Conservation (phyloP, 768 basidiomycete genomes). For the Tulasnella calospora region DNA sequence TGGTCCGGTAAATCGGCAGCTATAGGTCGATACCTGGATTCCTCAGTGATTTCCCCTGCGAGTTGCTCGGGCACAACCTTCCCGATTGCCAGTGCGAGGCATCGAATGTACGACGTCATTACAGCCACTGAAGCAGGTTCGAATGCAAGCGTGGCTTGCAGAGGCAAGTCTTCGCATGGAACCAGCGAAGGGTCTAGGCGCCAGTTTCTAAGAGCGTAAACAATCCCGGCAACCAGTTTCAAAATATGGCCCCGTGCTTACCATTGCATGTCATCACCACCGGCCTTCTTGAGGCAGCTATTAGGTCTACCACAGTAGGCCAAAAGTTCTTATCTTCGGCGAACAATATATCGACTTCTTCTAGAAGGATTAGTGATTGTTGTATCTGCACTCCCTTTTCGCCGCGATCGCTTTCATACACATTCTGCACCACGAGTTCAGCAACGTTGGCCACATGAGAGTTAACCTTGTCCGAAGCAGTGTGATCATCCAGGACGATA, state of each 20-base stretch:
- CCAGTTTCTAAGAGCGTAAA: background rate
- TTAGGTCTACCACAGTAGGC: constrained; percentile 73
- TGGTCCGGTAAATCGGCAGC: constrained; percentile 37
- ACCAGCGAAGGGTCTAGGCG: constrained; percentile 65
- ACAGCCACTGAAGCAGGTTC: constrained; percentile 50
- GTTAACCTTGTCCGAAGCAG: constrained; percentile 66
- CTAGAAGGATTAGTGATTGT: constrained; percentile 86
- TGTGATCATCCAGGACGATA: constrained; percentile 64
- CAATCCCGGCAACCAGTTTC: background rate
- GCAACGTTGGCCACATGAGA: constrained; percentile 81
- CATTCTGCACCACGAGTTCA: constrained; percentile 50
- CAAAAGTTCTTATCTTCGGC: constrained; percentile 83
- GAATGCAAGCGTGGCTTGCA: constrained; percentile 69
- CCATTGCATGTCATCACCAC: constrained; percentile 95
- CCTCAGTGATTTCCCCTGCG: constrained; percentile 16
- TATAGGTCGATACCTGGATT: constrained; percentile 28
- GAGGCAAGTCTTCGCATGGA: constrained; percentile 65
- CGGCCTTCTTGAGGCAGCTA: constrained; percentile 77
- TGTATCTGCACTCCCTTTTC: constrained; percentile 38
- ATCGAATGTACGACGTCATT: constrained; percentile 64
- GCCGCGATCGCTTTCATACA: background rate
- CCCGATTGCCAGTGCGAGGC: constrained; percentile 56
- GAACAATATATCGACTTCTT: constrained; percentile 93
- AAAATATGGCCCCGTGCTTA: constrained; percentile 38
- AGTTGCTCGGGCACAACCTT: constrained; percentile 38